These are phyloP conservation scores for Phytophthora chlamydospora DNA, from an alignment of 352 stramenopile genomes.

Conservation along the genomic window DNA sequence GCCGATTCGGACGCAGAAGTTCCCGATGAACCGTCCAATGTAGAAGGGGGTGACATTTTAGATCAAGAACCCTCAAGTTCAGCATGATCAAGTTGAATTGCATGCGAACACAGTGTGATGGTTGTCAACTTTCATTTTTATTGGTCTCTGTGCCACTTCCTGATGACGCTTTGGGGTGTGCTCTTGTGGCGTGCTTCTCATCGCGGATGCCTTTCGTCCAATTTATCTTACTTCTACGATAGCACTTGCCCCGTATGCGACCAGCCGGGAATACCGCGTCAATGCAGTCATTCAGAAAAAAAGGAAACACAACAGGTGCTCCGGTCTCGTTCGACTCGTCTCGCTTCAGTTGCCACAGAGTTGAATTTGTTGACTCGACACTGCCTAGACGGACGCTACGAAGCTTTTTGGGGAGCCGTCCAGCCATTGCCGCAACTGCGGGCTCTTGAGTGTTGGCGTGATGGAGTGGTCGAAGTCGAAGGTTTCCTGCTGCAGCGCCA, in stretches of 20 bases:
- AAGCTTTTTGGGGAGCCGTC: conserved; percentile 85
- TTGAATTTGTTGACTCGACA: conserved; percentile 30
- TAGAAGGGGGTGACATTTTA: not conserved
- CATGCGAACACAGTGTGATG: not conserved
- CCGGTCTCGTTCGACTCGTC: conserved; percentile 12
- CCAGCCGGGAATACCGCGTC: conserved; percentile 20
- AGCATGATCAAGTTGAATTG: too few relatives aligned
- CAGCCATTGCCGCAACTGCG: conserved; percentile 83
- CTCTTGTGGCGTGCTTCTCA: conserved; percentile 21
- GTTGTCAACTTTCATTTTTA: conserved; percentile 30
- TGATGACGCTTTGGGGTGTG: conserved; percentile 3
- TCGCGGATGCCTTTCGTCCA: conserved; percentile 13
- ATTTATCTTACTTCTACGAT: conserved; percentile 1
- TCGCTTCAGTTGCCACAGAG: conserved; percentile 10
- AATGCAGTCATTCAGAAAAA: conserved; percentile 32
- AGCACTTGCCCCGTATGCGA: too few relatives aligned
- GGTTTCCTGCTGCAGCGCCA: conserved; percentile 79
- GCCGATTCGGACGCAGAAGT: not conserved
- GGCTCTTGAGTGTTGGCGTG: conserved; percentile 88
- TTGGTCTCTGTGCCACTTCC: conserved; percentile 14
- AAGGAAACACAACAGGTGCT: conserved; percentile 28
- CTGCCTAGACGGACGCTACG: conserved; percentile 72
- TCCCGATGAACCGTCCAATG: not conserved
- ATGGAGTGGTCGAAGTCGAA: conserved; percentile 89
- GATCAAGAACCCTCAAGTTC: not conserved